Base-by-base conservation (phyloP, 225 moss, liverwort and hornwort species). In the Marchantia polymorpha region DNA sequence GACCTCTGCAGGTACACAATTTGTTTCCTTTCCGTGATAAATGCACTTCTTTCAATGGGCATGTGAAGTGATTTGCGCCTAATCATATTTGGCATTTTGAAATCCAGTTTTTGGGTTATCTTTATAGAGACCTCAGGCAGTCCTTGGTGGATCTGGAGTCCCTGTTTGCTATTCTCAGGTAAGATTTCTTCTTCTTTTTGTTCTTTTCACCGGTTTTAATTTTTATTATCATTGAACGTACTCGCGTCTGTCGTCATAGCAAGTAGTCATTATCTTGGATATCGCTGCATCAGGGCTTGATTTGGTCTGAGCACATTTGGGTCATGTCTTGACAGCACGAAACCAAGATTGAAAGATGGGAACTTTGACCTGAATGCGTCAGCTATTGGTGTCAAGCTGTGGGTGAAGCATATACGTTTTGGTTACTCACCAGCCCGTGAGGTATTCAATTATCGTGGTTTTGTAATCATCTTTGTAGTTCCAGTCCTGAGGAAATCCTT, bases 131-230 rank as follows among this genome's bases (percentile, higher is more conserved):
- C 87, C 88, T 96, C 49, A 89, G 96, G 82, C 94, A 96, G 84
- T 96, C 96, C 25, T 90, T 92, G 85, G 94, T 96, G 85, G 96
- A 96, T 83, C 85, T 96, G 89, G 96, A 96, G 82, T 90, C 94
- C 77, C 83, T 96, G 46, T 96, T 96, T 79, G 84, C 84, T 67
- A 96, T 96, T 78, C 92, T 96, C 71, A 83, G 90, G 95, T 96
- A 87, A 56, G 58, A n/a, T 58, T 27, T 12, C 12, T 20, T 63
- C 67, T 7, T 19, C 39, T 39, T 39, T 5, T 39, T 39, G 39
- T 39, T 5, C 39, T 39, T 39, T 39, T 39, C 39, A 2, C 39
- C 39, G 5, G 39, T 39, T 12, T 10, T 29, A 6, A 0, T 1
- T 65, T 65, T 7, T 65, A 23, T 64, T 26, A 20, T 12, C 65